phyloP scores from a whole-genome alignment of 768 basidiomycete species.

The Panellus pusillus region DNA sequence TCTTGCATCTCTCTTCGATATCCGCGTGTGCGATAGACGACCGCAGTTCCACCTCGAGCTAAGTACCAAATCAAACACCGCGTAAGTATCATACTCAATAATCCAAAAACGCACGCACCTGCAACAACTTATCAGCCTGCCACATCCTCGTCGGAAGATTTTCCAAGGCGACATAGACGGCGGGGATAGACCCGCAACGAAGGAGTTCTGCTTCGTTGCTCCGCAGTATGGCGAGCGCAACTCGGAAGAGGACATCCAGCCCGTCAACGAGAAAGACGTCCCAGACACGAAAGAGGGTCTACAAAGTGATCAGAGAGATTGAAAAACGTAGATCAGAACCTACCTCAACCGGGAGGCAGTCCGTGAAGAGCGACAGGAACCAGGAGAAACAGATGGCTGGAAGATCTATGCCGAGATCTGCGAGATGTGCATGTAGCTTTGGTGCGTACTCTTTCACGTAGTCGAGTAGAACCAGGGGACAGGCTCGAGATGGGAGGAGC shows the following conservation, averaged over 20 bases:
- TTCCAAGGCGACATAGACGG: constrained; percentile 87
- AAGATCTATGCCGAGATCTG: constrained; percentile 82
- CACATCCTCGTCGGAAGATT: constrained; percentile 91
- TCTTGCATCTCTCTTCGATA: constrained; percentile 44
- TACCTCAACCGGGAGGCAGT: constrained; percentile 94
- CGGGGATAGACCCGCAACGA: constrained; percentile 80
- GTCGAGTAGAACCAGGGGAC: constrained; percentile 87
- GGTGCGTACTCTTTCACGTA: constrained; percentile 80
- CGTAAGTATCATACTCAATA: background rate
- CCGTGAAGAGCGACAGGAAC: constrained; percentile 96
- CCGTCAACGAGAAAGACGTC: constrained; percentile 95
- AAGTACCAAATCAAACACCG: background rate
- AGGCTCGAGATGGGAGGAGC: constrained; percentile 89
- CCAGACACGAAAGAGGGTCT: constrained; percentile 97
- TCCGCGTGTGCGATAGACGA: constrained; percentile 44
- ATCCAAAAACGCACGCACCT: constrained; percentile 49
- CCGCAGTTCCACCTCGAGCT: constrained; percentile 50
- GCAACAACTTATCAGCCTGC: constrained; percentile 87
- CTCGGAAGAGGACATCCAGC: constrained; percentile 85
- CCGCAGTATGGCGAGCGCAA: constrained; percentile 85
- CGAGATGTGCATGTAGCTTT: constrained; percentile 73
- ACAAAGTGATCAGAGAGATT: constrained; percentile 5
- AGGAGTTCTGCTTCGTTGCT: constrained; percentile 83
- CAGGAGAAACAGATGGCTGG: constrained; percentile 97
- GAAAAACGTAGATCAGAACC: constrained; percentile 18